phyloP scores from a whole-genome alignment of 805 yeast genomes.

The Candida berthetii region DNA sequence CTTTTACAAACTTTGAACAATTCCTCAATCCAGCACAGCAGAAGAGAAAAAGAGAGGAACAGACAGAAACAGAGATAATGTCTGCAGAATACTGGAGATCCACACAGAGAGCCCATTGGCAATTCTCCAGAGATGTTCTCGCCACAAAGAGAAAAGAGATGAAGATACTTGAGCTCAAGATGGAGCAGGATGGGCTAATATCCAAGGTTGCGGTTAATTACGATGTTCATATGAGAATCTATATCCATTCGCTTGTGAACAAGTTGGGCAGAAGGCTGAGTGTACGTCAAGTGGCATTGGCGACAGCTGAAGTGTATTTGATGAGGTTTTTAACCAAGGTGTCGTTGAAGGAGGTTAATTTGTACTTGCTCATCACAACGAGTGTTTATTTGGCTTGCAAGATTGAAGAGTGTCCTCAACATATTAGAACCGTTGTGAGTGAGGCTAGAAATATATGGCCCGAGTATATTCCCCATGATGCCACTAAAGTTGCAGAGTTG shows the following conservation, averaged over 20 bases:
- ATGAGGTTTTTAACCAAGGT: constrained; percentile 72
- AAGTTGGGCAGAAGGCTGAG: constrained; percentile 74
- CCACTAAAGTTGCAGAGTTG: constrained; percentile 88
- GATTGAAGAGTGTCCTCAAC: constrained; percentile 94
- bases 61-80: constrained; percentile 24
- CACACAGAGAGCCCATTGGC: constrained; percentile 80
- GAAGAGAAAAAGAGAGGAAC: too few species aligned
- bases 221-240: constrained; percentile 62
- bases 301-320: constrained; percentile 84
- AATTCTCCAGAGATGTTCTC: constrained; percentile 60
- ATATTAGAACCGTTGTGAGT: constrained; percentile 71
- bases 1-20: too few species aligned
- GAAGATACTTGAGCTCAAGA: constrained; percentile 29
- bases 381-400: constrained; percentile 88
- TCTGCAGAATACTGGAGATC: constrained; percentile 88
- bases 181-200: constrained; percentile 32
- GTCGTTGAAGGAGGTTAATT: constrained; percentile 73
- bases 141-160: constrained; percentile 34
- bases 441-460: constrained; percentile 95
- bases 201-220: constrained; percentile 34
- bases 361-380: constrained; percentile 76
- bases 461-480: constrained; percentile 86
- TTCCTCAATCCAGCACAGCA: too few species aligned
- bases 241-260: constrained; percentile 67
- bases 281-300: constrained; percentile 75